Percentiles rank a stretch among this genome's conserved stretches.
Conservation (phyloP, 2,329 filamentous ascomycete genomes). For the Sphaerulina populicola region DNA sequence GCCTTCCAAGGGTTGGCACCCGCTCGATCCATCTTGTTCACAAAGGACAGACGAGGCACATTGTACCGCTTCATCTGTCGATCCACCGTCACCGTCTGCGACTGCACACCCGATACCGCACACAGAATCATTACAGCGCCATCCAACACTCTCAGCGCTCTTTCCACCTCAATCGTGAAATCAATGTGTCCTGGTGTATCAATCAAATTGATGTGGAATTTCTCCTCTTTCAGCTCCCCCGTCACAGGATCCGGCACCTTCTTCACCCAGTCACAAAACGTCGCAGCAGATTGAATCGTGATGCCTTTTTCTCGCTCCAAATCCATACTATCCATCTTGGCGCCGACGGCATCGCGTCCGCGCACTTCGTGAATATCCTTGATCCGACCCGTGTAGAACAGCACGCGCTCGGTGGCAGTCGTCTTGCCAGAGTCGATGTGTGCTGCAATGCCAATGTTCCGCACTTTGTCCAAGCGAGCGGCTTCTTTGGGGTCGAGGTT, state of each 20-base stretch:
- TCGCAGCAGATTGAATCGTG: slow-evolving; percentile 96
- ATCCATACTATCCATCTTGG: slow-evolving; percentile 99
- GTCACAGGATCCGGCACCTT: slow-evolving; percentile 40
- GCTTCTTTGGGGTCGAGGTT: slow-evolving; percentile 75
- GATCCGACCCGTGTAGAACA: slow-evolving; percentile 96
- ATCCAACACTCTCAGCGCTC: slow-evolving; percentile 86
- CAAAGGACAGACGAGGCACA: slow-evolving; percentile 86
- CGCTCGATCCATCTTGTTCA: slow-evolving; percentile 99
- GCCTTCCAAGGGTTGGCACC: slow-evolving; percentile 97
- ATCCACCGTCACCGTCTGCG: slow-evolving; percentile 95
- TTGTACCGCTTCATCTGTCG: slow-evolving; percentile 98
- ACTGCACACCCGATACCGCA: slow-evolving; percentile 93
- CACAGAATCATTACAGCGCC: slow-evolving; percentile 98
- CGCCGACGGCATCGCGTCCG: slow-evolving; percentile 86
- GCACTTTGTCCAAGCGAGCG: slow-evolving; percentile 66
- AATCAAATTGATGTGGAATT: slow-evolving; percentile 96
- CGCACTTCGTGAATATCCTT: slow-evolving; percentile 95
- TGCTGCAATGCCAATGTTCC: slow-evolving; percentile 97
- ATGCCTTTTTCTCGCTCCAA: slow-evolving; percentile 97
- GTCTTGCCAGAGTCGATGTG: slow-evolving; percentile 99
- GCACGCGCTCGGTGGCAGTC: slow-evolving; percentile 87
- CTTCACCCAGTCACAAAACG: slow-evolving; percentile 95
- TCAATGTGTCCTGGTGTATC: slow-evolving; percentile 98
- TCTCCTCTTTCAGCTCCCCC: slow-evolving; percentile 73
- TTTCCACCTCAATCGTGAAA: slow-evolving; percentile 97